A percentile compares a stretch with the other conserved stretches of the same genome.
These are phyloP conservation scores for Paramecium tetraurelia DNA, from an alignment of 73 alveolate genomes.

Conservation along the genomic window DNA sequence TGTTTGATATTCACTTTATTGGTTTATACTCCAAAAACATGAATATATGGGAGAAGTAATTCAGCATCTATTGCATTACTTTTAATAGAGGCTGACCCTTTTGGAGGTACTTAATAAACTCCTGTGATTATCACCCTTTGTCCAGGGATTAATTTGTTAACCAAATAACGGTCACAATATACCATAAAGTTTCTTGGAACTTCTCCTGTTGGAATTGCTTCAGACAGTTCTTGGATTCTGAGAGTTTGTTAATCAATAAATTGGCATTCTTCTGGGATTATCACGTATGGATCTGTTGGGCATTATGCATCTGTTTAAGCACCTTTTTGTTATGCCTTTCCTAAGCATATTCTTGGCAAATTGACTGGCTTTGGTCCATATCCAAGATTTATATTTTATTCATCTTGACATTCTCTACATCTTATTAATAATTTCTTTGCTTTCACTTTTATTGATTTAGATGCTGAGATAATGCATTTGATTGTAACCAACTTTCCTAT, in stretches of 20 bases:
- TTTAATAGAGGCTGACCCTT: constrained; percentile 69
- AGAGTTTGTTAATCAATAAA: constrained; percentile 92
- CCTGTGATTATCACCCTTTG: constrained; percentile 95
- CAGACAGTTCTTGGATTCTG: constrained; percentile 98
- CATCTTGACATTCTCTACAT: constrained; percentile 41
- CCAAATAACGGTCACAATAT: constrained; percentile 90
- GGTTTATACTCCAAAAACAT: constrained; percentile 44
- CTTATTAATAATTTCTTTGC: not conserved
- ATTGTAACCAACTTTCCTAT: constrained; percentile 1
- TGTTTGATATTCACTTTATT: constrained; percentile 52
- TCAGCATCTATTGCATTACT: constrained; percentile 15
- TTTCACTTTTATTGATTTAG: constrained; percentile 26
- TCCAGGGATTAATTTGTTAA: constrained; percentile 96
- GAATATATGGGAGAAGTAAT: constrained; percentile 22
- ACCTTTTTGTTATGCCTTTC: not conserved
- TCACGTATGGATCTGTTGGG: constrained; percentile 89
- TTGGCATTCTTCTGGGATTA: constrained; percentile 88
- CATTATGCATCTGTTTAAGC: constrained; percentile 66
- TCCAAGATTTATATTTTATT: not conserved
- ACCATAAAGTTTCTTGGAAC: constrained; percentile 96
- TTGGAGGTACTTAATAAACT: constrained; percentile 81
- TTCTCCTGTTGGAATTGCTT: constrained; percentile 98
- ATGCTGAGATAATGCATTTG: not conserved
- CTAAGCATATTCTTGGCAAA: constrained; percentile 28
- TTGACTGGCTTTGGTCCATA: not conserved